Percentiles rank a stretch among this genome's conserved stretches.
These are phyloP conservation scores for Tylopilus sp. DNA, from an alignment of 1,284 basidiomycete genomes.

Conservation along the genomic window DNA sequence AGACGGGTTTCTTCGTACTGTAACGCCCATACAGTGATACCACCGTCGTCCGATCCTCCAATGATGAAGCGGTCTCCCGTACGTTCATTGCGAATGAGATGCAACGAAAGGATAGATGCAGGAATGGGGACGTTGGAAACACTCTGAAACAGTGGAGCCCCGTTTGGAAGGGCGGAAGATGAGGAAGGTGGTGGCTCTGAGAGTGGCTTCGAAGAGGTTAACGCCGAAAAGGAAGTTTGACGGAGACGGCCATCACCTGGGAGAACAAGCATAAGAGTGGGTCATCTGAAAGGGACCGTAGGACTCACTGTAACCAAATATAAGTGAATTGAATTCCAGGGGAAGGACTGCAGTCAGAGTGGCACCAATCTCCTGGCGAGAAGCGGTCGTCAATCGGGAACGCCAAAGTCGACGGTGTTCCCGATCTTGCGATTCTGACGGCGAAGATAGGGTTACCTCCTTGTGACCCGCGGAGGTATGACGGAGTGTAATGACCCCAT, in stretches of 20 bases:
- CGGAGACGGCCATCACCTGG: constrained; percentile 58
- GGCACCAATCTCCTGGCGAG: constrained; percentile 7
- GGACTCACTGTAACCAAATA: constrained; percentile 61
- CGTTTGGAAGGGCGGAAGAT: neutral
- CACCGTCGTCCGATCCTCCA: constrained; percentile 73
- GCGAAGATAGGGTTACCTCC: constrained; percentile 20
- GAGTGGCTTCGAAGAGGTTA: constrained; percentile 9
- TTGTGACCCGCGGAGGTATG: constrained; percentile 17
- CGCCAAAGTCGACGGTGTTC: constrained; percentile 18
- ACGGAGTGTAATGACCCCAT: constrained; percentile 20
- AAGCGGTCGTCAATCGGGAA: constrained; percentile 8
- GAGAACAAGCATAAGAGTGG: constrained; percentile 1
- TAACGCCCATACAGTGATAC: constrained; percentile 65
- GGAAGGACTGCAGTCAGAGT: constrained; percentile 49
- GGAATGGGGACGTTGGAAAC: constrained; percentile 45
- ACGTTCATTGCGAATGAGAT: constrained; percentile 50
- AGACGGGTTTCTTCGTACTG: constrained; percentile 38
- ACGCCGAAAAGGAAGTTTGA: constrained; percentile 39
- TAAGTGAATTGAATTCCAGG: constrained; percentile 50
- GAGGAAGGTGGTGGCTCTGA: constrained; percentile 1
- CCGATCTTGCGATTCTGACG: constrained; percentile 9
- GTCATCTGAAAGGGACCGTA: no score
- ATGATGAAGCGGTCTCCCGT: constrained; percentile 59
- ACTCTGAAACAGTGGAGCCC: constrained; percentile 24
- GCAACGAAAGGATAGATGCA: constrained; percentile 49